Percentiles rank a stretch among this genome's conserved stretches.
phyloP scores from a whole-genome alignment of 164 flowering plant species.

The Aristolochia contorta region DNA sequence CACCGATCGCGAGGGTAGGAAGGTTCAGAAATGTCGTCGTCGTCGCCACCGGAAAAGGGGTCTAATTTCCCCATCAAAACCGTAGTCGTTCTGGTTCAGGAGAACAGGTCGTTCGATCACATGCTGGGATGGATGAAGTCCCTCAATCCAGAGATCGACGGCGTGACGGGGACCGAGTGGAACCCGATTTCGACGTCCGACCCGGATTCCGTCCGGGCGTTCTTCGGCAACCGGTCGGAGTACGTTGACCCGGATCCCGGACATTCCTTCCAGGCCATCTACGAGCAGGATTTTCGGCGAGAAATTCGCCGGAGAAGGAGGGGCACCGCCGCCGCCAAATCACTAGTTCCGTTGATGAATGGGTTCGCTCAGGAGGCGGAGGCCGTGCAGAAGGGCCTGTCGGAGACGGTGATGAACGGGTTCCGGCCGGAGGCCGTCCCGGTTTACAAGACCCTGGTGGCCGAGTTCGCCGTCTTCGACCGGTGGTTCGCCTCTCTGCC shows the following conservation, averaged over 20 bases:
- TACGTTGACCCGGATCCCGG: conserved; percentile 64
- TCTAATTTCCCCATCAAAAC: conserved; percentile 60
- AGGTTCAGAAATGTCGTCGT: neutral
- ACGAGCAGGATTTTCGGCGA: conserved; percentile 47
- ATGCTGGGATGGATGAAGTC: conserved; percentile 88
- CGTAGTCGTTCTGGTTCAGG: conserved; percentile 66
- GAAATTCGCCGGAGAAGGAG: conserved; percentile 11
- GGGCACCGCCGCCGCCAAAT: conserved; percentile 5
- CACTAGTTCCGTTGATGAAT: conserved; percentile 35
- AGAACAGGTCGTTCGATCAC: conserved; percentile 91
- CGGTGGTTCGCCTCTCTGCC: conserved; percentile 80
- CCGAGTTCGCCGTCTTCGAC: conserved; percentile 65
- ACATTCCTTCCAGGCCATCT: conserved; percentile 60
- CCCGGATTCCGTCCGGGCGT: conserved; percentile 26
- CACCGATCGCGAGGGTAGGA: no score
- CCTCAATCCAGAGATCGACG: conserved; percentile 65
- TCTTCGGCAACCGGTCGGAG: conserved; percentile 31
- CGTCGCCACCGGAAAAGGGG: neutral
- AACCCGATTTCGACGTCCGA: conserved; percentile 50
- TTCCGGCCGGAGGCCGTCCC: conserved; percentile 56
- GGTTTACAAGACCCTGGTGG: conserved; percentile 46
- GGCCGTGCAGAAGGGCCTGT: conserved; percentile 24
- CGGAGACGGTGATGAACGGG: conserved; percentile 70
- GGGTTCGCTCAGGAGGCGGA: conserved; percentile 78
- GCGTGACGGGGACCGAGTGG: conserved; percentile 58